phyloP scores from a whole-genome alignment of 352 stramenopile genomes.

The Globisporangium megalacanthum region DNA sequence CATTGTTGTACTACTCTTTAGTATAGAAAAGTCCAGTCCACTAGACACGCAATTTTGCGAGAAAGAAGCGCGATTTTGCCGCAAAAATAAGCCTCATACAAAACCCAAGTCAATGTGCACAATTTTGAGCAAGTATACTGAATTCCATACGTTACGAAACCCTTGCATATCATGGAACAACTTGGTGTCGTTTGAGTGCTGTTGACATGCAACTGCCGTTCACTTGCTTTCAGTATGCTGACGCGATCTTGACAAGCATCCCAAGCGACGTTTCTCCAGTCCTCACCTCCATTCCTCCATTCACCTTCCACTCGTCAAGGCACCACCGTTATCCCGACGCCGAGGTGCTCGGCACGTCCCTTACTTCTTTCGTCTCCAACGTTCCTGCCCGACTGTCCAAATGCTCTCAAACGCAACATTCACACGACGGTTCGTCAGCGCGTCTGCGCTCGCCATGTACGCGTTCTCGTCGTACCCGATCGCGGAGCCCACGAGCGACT shows the following conservation, averaged over 20 bases:
- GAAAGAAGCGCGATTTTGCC: no score
- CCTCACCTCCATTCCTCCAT: not conserved
- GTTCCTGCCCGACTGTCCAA: not conserved
- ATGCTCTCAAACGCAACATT: conserved; percentile 16
- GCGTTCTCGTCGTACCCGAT: conserved; percentile 47
- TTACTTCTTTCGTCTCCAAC: not conserved
- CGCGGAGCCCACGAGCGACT: conserved; percentile 48
- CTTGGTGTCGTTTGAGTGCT: not conserved
- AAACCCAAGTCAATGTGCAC: no score
- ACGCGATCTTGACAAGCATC: not conserved
- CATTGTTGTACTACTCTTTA: no score
- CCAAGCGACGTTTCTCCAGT: not conserved
- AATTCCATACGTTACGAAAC: no score
- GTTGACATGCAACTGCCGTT: conserved; percentile 1
- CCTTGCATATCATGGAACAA: not conserved
- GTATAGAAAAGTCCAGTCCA: no score
- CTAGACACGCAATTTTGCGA: no score
- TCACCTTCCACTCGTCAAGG: not conserved
- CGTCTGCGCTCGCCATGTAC: conserved; percentile 31
- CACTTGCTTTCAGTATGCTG: not conserved
- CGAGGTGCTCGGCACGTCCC: no score
- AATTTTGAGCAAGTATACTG: no score
- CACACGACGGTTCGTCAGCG: conserved; percentile 28
- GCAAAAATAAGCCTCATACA: no score
- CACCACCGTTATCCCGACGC: no score